Percentiles rank a stretch among this genome's conserved stretches.
phyloP scores from a whole-genome alignment of 1,284 basidiomycete genomes.

The Tremellales sp. region DNA sequence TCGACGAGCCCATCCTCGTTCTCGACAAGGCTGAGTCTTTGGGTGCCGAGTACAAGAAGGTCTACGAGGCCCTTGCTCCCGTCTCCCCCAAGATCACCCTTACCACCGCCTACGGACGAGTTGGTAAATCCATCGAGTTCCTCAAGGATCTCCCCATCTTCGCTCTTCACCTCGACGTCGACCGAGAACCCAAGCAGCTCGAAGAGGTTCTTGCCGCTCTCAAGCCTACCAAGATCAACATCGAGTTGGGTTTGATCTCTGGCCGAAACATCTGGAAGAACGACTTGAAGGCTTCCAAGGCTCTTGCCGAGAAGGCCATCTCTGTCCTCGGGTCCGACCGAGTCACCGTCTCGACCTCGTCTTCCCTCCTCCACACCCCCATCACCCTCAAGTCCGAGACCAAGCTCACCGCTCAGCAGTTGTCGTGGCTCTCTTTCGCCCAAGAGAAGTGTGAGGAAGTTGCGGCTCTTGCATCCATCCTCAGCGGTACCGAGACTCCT shows the following conservation, averaged over 20 bases:
- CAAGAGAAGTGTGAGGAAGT: slow-evolving; percentile 95
- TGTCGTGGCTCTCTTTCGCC: slow-evolving; percentile 99
- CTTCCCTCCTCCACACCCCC: slow-evolving; percentile 96
- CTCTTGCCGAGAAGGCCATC: slow-evolving; percentile 79
- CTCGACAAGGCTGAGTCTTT: slow-evolving; percentile 78
- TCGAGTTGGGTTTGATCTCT: slow-evolving; percentile 95
- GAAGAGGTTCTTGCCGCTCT: slow-evolving; percentile 77
- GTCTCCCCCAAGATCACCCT: slow-evolving; percentile 88
- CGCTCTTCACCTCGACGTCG: slow-evolving; percentile 94
- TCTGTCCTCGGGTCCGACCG: slow-evolving; percentile 76
- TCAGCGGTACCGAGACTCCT: slow-evolving; percentile 72
- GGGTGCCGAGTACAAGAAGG: slow-evolving; percentile 74
- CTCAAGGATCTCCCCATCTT: slow-evolving; percentile 89
- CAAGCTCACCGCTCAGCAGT: slow-evolving; percentile 84
- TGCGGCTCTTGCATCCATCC: slow-evolving; percentile 73
- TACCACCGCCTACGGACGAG: slow-evolving; percentile 94
- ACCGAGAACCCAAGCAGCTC: slow-evolving; percentile 88
- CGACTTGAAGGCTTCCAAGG: slow-evolving; percentile 81
- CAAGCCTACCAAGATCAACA: slow-evolving; percentile 72
- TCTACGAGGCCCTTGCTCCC: slow-evolving; percentile 77
- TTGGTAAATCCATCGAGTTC: slow-evolving; percentile 87
- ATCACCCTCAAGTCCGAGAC: slow-evolving; percentile 91
- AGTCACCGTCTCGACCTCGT: slow-evolving; percentile 91
- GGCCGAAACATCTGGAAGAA: slow-evolving; percentile 99
- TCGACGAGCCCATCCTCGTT: slow-evolving; percentile 96